Evolutionary conservation across 2,329 filamentous ascomycete species (phyloP), one percentile per base, ranked within the genome.

Genomic region (Aspergillus melleus): DNA sequence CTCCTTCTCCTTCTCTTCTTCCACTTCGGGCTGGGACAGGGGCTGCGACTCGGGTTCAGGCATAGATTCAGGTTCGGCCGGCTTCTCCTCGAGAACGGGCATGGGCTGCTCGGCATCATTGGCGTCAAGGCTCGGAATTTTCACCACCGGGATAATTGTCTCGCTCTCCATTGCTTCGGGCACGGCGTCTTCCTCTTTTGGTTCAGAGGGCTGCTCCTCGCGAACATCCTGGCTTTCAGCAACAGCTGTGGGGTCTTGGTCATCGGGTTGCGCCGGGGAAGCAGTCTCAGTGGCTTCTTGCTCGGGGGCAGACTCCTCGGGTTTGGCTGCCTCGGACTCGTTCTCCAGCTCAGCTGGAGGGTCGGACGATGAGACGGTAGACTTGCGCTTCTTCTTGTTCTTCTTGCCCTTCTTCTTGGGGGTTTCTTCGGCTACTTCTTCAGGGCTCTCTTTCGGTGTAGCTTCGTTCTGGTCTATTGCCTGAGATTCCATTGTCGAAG

Each of bases 381-480:
- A 60, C 52, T 66, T 63, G 42, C 59, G 57, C 19, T 66, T 68
- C 22, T 65, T 71, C 59, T 67, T 68, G n/a, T 58, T 63, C 42
- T 65, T 68, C 53, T 68, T 67, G 22, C 60, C 60, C 54, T 68
- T 68, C 58, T 65, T 68, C 22, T 61, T 59, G 39, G 64, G 26
- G n/a, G 60, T 58, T 6, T 60, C 60, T 26, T 61, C 66, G 26
- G 32, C 26, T n/a, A 42, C 10, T 20, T 64, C 54, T 56, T 66
- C 66, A 30, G 61, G 11, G 19, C 29, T 58, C 10, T 53, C 16
- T 30, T 57, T 58, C 49, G 52, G 47, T 11, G 36, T 20, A 42
- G 47, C 19, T 11, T 50, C 46, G 42, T 26, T 2, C n/a, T 19
- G 9, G n/a, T 30, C 9, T 39, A 19, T 44, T 32, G 20, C 46